Base-by-base conservation (phyloP, 805 yeast species). In the Teunomyces kruisii region DNA sequence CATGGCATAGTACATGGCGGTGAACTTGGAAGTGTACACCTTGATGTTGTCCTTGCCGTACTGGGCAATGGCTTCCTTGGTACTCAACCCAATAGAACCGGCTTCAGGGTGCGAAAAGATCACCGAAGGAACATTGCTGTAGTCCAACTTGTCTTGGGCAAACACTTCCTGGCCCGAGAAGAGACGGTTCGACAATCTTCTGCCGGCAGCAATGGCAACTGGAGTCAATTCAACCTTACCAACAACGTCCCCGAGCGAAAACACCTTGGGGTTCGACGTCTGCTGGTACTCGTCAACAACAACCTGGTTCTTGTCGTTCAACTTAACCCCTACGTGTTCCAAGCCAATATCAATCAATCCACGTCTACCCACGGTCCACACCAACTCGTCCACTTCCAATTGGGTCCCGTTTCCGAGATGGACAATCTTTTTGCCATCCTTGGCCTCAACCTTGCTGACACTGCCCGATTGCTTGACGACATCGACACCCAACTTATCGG, bases 51-150 rank as follows among this genome's bases (percentile, higher is more conserved):
- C 90, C 52, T 79, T 74, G 46, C 98, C 98, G 62, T 78, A 91
- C 70, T 89, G 74, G 44, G 72, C 82, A 49, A 78, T 69, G 36
- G 99, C 99, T 51, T 81, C 83, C 46, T 75, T 72, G 67, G 90
- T 96, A 45, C 88, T 75, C 45, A 94, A 69, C 42, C 99, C 99
- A 65, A 92, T 83, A 5, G 96, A 78, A 42, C 97, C 99, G 6
- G 95, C 95, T 70, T 92, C 98, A 27, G 99, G 99, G 67, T 94
- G 99, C 3, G 97, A 83, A 67, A 94, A 94, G n/a, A 94, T 79
- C n/a, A 84, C 99, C 36, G 96, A 86, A 35, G 99, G 99, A 41
- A 94, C 81, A 61, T 91, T 87, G 24, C 64, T 69, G 67, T 84
- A 94, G 64, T 90, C 97, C 65, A 88, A 88, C 62, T 91, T 89